Conservation (phyloP, 2,329 filamentous ascomycete species). For the Apiospora arundinis region DNA sequence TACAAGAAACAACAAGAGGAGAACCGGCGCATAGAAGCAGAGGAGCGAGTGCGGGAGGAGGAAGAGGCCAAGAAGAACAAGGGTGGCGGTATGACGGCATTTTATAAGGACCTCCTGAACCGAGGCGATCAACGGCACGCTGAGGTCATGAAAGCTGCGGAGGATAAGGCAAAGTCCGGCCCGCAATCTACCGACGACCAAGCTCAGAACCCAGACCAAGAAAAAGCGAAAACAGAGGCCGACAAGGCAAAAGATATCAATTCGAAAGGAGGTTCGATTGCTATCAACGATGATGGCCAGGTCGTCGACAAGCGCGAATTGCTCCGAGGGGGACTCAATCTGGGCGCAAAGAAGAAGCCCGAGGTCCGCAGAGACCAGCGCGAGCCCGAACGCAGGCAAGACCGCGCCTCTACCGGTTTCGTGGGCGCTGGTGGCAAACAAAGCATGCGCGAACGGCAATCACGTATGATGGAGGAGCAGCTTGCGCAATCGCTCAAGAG, state of each 20-base stretch:
- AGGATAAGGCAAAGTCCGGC: conserved; percentile 55
- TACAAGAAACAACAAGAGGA: conserved; percentile 85
- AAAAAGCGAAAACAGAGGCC: conserved; percentile 61
- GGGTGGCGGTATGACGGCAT: conserved; percentile 75
- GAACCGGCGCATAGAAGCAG: conserved; percentile 71
- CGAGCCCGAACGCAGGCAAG: conserved; percentile 37
- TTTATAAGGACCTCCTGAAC: conserved; percentile 77
- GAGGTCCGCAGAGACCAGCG: conserved; percentile 44
- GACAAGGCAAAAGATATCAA: conserved; percentile 73
- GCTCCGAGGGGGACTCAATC: conserved; percentile 76
- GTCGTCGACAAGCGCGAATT: conserved; percentile 86
- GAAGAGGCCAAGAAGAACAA: conserved; percentile 69
- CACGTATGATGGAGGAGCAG: conserved; percentile 79
- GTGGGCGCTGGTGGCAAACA: conserved; percentile 60
- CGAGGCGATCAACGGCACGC: conserved; percentile 73
- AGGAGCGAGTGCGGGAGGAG: conserved; percentile 71
- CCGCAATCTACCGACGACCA: conserved; percentile 39
- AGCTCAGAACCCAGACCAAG: conserved; percentile 45
- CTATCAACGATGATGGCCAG: conserved; percentile 82
- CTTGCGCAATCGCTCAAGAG: conserved; percentile 76
- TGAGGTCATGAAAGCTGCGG: conserved; percentile 72
- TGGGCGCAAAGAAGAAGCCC: conserved; percentile 67
- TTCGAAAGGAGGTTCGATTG: conserved; percentile 64
- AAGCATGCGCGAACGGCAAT: conserved; percentile 77
- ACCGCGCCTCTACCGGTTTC: conserved; percentile 39